Evolutionary conservation across 2,329 filamentous ascomycete species (phyloP), one percentile per base, ranked within the genome.

Genomic region (Ophiostoma tasmaniense): DNA sequence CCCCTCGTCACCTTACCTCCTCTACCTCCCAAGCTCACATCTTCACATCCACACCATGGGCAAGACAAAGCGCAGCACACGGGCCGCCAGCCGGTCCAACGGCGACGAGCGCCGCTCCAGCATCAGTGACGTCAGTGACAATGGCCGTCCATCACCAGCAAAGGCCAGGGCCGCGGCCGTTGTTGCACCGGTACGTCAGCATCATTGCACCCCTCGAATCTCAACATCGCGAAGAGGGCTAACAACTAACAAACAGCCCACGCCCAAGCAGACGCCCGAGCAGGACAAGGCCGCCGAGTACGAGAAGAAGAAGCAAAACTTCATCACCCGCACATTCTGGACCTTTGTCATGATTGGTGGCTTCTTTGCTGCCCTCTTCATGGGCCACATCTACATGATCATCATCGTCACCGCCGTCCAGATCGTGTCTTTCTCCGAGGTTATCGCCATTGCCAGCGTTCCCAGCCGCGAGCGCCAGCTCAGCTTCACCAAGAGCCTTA

Each of bases 221-320:
- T 55, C n/a, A 6, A 45, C 5, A 45, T 17, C 20, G 3, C 17
- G 20, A 45, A 25, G 37, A 25, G 20, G n/a, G n/a, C n/a, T n/a
- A n/a, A n/a, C 37, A 64, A 50, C 61, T 42, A 39, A 55, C 35
- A 35, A 42, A 1, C 30, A 45, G 37, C 13, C 30, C 70, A 73
- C 20, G 42, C 35, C 10, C 50, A 84, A 83, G 74, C 76, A 78
- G 13, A 75, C 79, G 10, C 75, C 78, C 45, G 74, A 77, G 69
- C 78, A 81, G 64, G 79, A 82, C 71, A 77, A 80, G 71, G 77
- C 78, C 67, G 78, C 79, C 75, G 95, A 97, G 72, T 97, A 96
- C 79, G 93, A 98, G 78, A 98, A 98, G 87, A 99, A 99, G 81
- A 97, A 96, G 82, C 90, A 93, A 79, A 97, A 95, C 78, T 98